A percentile compares a stretch with the other conserved stretches of the same genome.
Evolutionary conservation across 371 early-diverging fungal species (phyloP).

Genomic region (Actinomucor elegans): DNA sequence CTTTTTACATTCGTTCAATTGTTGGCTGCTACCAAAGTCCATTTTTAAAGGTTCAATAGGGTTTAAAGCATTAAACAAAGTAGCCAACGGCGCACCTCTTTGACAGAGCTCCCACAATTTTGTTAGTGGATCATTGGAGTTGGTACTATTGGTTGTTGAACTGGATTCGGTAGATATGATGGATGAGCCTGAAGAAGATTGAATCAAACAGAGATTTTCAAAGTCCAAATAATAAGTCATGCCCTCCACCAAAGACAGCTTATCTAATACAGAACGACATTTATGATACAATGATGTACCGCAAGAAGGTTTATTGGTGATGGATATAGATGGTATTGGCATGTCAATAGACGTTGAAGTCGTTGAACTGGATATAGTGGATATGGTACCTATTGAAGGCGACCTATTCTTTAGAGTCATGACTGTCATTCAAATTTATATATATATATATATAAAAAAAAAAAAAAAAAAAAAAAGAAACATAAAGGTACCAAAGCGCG

Average conservation of each 20-base stretch:
- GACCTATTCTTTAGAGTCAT: conserved; percentile 26
- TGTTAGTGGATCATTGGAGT: conserved; percentile 72
- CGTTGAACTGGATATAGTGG: conserved; percentile 10
- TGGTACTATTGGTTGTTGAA: conserved; percentile 11
- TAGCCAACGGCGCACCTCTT: conserved; percentile 81
- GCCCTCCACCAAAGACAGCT: conserved; percentile 58
- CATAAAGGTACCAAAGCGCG: not conserved
- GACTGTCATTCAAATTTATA: too few relatives aligned
- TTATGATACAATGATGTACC: conserved; percentile 63
- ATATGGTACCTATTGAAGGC: conserved; percentile 30
- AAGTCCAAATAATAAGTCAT: conserved; percentile 56
- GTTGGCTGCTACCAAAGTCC: conserved; percentile 33
- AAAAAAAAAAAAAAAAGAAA: not conserved
- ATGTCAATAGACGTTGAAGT: conserved; percentile 23
- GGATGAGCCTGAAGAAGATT: conserved; percentile 17
- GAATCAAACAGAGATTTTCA: conserved; percentile 1
- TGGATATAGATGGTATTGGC: conserved; percentile 29
- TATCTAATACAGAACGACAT: conserved; percentile 60
- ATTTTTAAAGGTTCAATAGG: conserved; percentile 59
- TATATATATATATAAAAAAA: not conserved
- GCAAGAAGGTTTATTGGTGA: conserved; percentile 36
- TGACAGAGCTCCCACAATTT: conserved; percentile 89
- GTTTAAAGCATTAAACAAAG: conserved; percentile 75
- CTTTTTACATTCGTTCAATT: conserved; percentile 75
- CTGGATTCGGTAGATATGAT: conserved; percentile 28